A percentile compares a stretch with the other conserved stretches of the same genome.
These are phyloP conservation scores for Stromatinia cepivora DNA, from an alignment of 2,329 filamentous ascomycete species.

Conservation along the genomic window DNA sequence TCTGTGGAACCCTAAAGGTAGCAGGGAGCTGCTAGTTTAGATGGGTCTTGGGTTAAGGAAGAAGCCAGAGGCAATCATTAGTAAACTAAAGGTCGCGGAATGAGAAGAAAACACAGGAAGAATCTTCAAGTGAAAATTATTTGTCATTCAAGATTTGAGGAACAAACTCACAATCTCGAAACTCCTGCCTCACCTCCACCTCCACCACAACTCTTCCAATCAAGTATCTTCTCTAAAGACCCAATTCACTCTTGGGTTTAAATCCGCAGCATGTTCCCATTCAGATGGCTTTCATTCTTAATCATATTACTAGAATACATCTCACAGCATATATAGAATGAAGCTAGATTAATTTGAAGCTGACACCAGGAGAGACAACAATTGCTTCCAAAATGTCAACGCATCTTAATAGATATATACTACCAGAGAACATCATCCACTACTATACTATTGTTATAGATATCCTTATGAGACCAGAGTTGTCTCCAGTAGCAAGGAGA, in stretches of 20 bases:
- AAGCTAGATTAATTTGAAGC: too few relatives aligned
- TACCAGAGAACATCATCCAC: fast-evolving
- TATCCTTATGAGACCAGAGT: background rate
- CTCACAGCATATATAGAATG: too few relatives aligned
- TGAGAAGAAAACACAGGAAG: background rate
- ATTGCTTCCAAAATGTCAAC: too few relatives aligned
- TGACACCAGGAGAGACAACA: too few relatives aligned
- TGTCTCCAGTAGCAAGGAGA: background rate
- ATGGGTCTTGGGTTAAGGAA: background rate
- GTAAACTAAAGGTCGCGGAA: background rate
- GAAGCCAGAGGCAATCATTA: background rate
- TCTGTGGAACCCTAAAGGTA: background rate
- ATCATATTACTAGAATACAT: too few relatives aligned
- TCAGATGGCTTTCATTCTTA: too few relatives aligned
- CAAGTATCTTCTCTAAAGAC: too few relatives aligned
- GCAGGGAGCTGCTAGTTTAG: background rate
- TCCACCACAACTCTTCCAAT: background rate
- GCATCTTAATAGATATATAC: background rate
- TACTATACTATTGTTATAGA: background rate
- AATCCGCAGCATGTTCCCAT: too few relatives aligned
- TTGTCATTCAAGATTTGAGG: background rate
- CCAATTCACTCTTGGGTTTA: too few relatives aligned
- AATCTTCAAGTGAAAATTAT: background rate
- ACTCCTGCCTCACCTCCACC: background rate
- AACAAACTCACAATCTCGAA: background rate